These are phyloP conservation scores for Persicaria maculosa DNA, from an alignment of 148 eudicot species.

Conservation along the genomic window DNA sequence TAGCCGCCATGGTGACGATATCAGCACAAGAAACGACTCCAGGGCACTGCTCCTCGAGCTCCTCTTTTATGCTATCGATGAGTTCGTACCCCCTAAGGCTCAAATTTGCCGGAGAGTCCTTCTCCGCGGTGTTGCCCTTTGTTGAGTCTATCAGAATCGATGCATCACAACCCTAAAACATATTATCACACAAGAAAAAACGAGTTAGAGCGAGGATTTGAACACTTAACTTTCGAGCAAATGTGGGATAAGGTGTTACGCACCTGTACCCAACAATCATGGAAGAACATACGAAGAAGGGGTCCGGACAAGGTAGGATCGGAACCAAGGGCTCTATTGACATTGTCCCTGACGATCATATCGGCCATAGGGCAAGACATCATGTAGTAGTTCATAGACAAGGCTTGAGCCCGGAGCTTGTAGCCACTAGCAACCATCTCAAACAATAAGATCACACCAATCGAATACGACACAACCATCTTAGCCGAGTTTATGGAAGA, in stretches of 20 bases:
- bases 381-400: slow-evolving; percentile 52
- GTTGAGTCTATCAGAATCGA: slow-evolving; percentile 77
- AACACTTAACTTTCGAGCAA: no score
- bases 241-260: not conserved
- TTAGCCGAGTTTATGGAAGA: not conserved
- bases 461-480: not conserved
- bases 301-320: slow-evolving; percentile 66
- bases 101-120: slow-evolving; percentile 83
- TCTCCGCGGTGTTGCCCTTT: slow-evolving; percentile 70
- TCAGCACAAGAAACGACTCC: slow-evolving; percentile 91
- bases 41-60: slow-evolving; percentile 62
- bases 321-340: slow-evolving; percentile 37
- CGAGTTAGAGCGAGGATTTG: no score
- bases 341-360: slow-evolving; percentile 33
- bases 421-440: slow-evolving; percentile 20
- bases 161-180: slow-evolving; percentile 77
- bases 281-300: slow-evolving; percentile 66
- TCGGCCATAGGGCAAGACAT: slow-evolving; percentile 58
- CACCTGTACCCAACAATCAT: slow-evolving; percentile 72
- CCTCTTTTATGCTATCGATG: slow-evolving; percentile 53
- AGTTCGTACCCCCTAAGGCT: slow-evolving; percentile 79
- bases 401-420: slow-evolving; percentile 19
- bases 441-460: slow-evolving; percentile 19
- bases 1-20: slow-evolving; percentile 78
- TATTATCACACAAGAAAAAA: not conserved